Base-by-base conservation (phyloP, 2,329 filamentous ascomycete genomes). In the Aureobasidium melanogenum region DNA sequence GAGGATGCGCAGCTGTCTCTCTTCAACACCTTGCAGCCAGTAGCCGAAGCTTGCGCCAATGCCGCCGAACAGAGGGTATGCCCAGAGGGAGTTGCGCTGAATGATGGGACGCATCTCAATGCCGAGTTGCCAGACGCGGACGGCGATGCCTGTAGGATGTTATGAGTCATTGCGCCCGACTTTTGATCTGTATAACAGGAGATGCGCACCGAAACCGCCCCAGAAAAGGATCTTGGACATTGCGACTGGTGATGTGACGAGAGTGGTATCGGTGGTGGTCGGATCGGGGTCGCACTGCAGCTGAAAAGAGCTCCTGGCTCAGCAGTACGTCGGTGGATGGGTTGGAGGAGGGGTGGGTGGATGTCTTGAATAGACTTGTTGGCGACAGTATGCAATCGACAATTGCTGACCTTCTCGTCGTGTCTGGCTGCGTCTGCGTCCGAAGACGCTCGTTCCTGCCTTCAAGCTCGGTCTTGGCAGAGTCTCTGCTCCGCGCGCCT, bases 51-150 rank as follows among this genome's bases (percentile, higher is more conserved):
- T 90, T 69, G 87, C 92, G 69, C 92, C 92, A 65, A 91, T 84
- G 68, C 84, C 84, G 63, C 87, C 92, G 77, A 94, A 99, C 69
- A 93, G 78, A 60, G 94, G 94, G 80, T 96, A 99, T 56, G 86
- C 91, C 88, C 91, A 95, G 71, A 96, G 84, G 60, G 88, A 88
- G 73, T 88, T 82, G 71, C 82, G 85, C 78, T 88, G 87, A 83
- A 97, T 90, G 76, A 97, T 87, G 57, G 93, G 94, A 65, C 92
- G 91, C 91, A 96, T 96, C 80, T 99, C 91, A 75, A 99, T 94
- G 72, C 93, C 94, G 74, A 99, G 87, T 78, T 97, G 94, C 90
- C 92, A 97, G 77, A 94, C 84, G 70, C 93, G 89, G 72, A 92
- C 88, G 73, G 89, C 91, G 70, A 97, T 79, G 81, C 94, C 94